phyloP scores from a whole-genome alignment of 192 early-diverging fungal species.

The Rhizophagus prolifer region DNA sequence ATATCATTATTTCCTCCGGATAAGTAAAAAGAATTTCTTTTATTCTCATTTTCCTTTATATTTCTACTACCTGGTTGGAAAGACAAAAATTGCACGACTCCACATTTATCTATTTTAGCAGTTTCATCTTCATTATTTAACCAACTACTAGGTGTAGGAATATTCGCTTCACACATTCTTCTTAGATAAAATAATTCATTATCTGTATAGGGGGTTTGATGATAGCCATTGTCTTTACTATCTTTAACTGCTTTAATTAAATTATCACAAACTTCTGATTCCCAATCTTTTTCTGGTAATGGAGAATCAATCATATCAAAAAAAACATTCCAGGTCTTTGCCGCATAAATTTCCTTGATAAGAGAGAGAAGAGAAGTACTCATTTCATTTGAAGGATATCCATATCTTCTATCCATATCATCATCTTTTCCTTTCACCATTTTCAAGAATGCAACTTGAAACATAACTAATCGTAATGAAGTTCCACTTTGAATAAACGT shows the following conservation, averaged over 20 bases:
- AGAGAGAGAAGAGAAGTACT: slow-evolving; percentile 4
- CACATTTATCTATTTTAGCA: not conserved
- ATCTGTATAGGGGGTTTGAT: not conserved
- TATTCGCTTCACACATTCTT: not conserved
- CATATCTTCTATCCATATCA: slow-evolving; percentile 2
- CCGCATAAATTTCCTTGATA: slow-evolving; percentile 7
- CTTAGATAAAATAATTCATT: not conserved
- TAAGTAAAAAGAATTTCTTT: not conserved
- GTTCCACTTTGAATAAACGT: slow-evolving; percentile 2
- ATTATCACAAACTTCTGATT: not conserved
- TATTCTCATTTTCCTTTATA: not conserved
- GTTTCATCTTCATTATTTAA: not conserved
- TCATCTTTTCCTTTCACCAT: not conserved
- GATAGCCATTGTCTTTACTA: slow-evolving; percentile 5
- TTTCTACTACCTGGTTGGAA: not conserved
- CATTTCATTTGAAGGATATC: slow-evolving; percentile 15
- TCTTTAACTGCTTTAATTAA: not conserved
- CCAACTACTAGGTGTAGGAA: not conserved
- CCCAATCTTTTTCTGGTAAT: not conserved
- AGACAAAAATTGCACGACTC: not conserved
- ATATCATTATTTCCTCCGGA: no score
- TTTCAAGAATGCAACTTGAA: slow-evolving; percentile 9
- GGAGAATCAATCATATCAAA: not conserved
- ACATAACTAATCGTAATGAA: slow-evolving; percentile 15
- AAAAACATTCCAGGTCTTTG: not conserved